These are phyloP conservation scores for Carex myosuroides DNA, from an alignment of 176 grass and related monocot genomes.

Conservation along the genomic window DNA sequence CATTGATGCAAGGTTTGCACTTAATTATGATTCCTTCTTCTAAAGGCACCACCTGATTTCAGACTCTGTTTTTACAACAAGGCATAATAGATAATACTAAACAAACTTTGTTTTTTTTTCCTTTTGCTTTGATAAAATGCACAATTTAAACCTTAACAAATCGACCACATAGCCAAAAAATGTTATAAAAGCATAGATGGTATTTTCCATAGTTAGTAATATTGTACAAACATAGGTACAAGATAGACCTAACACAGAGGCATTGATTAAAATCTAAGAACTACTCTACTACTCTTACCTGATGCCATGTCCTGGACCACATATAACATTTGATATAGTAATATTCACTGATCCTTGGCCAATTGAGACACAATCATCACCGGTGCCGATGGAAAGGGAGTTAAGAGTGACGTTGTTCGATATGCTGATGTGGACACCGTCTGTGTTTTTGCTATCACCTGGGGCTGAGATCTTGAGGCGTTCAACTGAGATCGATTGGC, in stretches of 20 bases:
- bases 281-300: slow-evolving; percentile 24
- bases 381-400: slow-evolving; percentile 10
- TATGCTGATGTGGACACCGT: slow-evolving; percentile 40
- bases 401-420: slow-evolving; percentile 27
- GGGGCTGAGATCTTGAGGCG: slow-evolving; percentile 33
- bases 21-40: not conserved
- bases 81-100: not conserved
- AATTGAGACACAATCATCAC: slow-evolving; percentile 64
- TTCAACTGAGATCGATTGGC: not conserved
- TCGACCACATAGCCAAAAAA: not conserved
- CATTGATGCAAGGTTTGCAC: not conserved
- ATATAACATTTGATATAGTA: slow-evolving; percentile 19
- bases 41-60: not conserved
- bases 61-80: not conserved
- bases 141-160: not conserved
- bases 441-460: slow-evolving; percentile 47
- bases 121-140: not conserved
- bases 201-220: not conserved
- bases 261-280: not conserved
- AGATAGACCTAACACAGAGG: not conserved
- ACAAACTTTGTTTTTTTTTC: not conserved
- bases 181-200: not conserved
- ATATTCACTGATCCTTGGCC: slow-evolving; percentile 28
- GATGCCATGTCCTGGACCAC: slow-evolving; percentile 51
- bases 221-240: not conserved